Evolutionary conservation across 2,329 filamentous ascomycete species (phyloP).

Genomic region (Colletotrichum gloeosporioides): DNA sequence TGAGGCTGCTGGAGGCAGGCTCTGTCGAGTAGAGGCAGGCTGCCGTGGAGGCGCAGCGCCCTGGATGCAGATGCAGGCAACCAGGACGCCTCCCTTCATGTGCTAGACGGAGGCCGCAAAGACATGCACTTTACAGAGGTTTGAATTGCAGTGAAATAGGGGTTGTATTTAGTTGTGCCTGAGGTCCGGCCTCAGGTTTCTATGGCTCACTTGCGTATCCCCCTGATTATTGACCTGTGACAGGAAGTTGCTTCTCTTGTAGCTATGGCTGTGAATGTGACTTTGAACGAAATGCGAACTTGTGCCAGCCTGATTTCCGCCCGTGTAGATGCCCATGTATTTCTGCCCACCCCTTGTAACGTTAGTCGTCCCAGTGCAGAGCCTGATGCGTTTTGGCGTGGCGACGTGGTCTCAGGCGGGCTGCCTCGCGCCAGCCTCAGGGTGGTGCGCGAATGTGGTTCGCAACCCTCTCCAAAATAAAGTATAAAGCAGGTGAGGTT

Average conservation of each 20-base stretch:
- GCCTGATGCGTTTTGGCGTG: neutral
- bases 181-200: neutral
- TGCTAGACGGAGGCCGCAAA: neutral
- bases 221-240: neutral
- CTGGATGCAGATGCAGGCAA: neutral
- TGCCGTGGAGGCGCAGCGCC: slow-evolving; percentile 4
- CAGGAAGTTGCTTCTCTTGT: neutral
- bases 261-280: neutral
- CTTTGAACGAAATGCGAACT: neutral
- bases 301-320: neutral
- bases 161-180: neutral
- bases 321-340: neutral
- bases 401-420: neutral
- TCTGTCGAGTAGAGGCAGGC: neutral
- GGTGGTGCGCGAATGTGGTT: neutral
- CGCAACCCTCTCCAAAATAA: neutral
- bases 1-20: neutral
- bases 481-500: neutral
- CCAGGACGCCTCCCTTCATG: neutral
- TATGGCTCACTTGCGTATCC: neutral
- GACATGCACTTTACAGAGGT: neutral
- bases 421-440: neutral
- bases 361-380: neutral
- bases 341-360: neutral
- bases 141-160: neutral